Evolutionary conservation across 1,284 basidiomycete genomes (phyloP).

Genomic region (Athelia sp.): DNA sequence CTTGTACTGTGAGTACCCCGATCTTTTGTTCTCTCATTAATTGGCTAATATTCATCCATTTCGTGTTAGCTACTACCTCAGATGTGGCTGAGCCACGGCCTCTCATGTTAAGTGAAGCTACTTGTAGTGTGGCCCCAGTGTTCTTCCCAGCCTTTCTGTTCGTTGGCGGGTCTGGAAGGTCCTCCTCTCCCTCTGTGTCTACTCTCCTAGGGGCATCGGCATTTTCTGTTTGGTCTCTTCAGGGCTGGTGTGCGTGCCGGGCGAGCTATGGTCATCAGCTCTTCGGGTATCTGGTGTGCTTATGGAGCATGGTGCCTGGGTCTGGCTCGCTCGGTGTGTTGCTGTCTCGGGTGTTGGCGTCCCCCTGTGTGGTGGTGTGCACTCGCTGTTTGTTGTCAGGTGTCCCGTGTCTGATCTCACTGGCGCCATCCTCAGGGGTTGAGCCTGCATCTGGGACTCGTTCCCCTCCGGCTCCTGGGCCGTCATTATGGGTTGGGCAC

Average conservation of each 20-base stretch:
- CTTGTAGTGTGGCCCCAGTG: conserved; percentile 13
- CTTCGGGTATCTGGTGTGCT: too few species aligned
- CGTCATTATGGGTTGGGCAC: too few species aligned
- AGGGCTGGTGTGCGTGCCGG: too few species aligned
- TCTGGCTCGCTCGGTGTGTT: background rate
- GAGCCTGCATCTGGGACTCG: background rate
- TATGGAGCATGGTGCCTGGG: too few species aligned
- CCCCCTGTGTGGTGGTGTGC: background rate
- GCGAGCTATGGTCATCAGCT: too few species aligned
- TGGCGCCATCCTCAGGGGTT: background rate
- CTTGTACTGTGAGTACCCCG: conserved; percentile 3
- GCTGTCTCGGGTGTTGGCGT: background rate
- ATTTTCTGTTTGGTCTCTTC: too few species aligned
- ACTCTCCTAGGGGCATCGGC: too few species aligned
- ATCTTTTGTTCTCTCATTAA: conserved; percentile 6
- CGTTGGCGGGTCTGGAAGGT: conserved; percentile 3
- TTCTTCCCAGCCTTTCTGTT: conserved; percentile 14
- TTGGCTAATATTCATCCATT: conserved; percentile 9
- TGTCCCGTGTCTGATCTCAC: background rate
- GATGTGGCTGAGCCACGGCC: conserved; percentile 7
- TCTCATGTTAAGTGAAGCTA: conserved; percentile 20
- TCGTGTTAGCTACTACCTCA: conserved; percentile 2
- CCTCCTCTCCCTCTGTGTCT: too few species aligned
- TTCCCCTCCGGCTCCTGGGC: background rate
- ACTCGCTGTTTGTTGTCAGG: background rate